A percentile compares a stretch with the other conserved stretches of the same genome.
Evolutionary conservation across 345 rosid genomes (phyloP).

Genomic region (Schrenkiella parvula): DNA sequence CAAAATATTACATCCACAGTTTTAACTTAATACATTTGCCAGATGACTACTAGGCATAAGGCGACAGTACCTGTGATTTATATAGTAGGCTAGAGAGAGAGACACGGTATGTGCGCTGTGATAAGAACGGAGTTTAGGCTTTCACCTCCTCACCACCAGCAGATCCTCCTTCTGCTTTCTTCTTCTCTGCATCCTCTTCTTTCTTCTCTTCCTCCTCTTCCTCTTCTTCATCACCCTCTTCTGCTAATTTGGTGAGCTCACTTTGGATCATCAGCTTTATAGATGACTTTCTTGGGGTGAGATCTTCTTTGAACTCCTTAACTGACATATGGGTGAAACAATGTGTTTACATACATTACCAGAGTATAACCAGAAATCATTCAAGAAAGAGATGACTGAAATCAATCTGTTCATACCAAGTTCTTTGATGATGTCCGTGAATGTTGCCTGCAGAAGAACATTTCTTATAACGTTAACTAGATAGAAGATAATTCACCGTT

Average conservation of each 20-base stretch:
- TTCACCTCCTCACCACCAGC: conserved; percentile 25
- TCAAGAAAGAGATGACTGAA: not conserved
- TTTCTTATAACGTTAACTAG: not conserved
- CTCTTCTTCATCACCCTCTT: conserved; percentile 63
- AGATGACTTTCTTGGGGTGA: conserved; percentile 61
- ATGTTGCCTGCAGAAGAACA: conserved; percentile 79
- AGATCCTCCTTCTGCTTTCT: conserved; percentile 29
- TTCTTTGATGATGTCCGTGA: conserved; percentile 81
- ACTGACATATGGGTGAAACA: conserved; percentile 40
- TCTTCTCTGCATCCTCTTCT: conserved; percentile 14
- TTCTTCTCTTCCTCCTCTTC: conserved; percentile 42
- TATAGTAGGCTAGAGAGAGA: not conserved
- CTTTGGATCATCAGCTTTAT: conserved; percentile 80
- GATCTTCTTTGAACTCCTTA: conserved; percentile 52
- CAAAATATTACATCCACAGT: conserved; percentile 24
- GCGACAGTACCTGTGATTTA: conserved; percentile 2
- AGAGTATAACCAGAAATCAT: not conserved
- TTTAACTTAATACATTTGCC: conserved; percentile 23
- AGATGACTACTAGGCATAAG: conserved; percentile 13
- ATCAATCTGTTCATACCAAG: conserved; percentile 54
- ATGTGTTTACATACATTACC: not conserved
- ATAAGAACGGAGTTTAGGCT: conserved; percentile 13
- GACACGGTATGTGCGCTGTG: conserved; percentile 15
- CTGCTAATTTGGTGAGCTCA: conserved; percentile 92
- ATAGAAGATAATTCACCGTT: not conserved